These are phyloP conservation scores for Xylaria venustula DNA, from an alignment of 495 filamentous ascomycete species.

Conservation along the genomic window DNA sequence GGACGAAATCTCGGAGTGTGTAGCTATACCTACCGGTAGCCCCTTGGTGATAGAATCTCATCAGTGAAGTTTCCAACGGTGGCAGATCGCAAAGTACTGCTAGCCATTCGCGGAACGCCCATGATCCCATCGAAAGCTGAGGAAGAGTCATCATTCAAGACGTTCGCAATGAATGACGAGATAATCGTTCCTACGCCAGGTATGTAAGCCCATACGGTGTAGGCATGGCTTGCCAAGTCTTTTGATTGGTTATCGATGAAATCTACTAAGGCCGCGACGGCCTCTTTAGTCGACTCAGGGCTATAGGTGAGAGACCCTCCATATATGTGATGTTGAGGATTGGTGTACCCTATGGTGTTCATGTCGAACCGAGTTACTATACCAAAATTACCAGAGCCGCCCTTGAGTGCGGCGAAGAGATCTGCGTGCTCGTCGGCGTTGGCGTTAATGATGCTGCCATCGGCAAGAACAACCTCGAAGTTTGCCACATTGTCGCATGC, in stretches of 20 bases:
- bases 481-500: constrained; percentile 47
- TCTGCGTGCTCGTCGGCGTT: constrained; percentile 28
- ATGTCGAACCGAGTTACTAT: constrained; percentile 55
- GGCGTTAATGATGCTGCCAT: constrained; percentile 31
- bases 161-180: neutral
- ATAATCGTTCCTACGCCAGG: neutral
- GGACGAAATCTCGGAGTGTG: neutral
- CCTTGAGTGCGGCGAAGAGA: constrained; percentile 53
- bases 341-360: constrained; percentile 39
- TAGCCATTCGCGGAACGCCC: neutral
- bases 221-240: constrained; percentile 2
- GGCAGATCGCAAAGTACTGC: neutral
- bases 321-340: constrained; percentile 35
- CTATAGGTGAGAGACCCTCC: constrained; percentile 30
- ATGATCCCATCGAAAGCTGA: neutral
- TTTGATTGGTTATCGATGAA: constrained; percentile 20
- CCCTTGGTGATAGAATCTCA: constrained; percentile 5
- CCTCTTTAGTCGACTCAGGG: constrained; percentile 11
- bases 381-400: constrained; percentile 56
- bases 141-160: neutral
- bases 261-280: constrained; percentile 18
- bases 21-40: neutral
- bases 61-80: constrained; percentile 1
- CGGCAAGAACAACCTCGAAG: constrained; percentile 46
- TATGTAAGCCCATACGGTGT: constrained; percentile 7